Evolutionary conservation across 257 asterid species (phyloP).

Genomic region (Anisodus tanguticus): DNA sequence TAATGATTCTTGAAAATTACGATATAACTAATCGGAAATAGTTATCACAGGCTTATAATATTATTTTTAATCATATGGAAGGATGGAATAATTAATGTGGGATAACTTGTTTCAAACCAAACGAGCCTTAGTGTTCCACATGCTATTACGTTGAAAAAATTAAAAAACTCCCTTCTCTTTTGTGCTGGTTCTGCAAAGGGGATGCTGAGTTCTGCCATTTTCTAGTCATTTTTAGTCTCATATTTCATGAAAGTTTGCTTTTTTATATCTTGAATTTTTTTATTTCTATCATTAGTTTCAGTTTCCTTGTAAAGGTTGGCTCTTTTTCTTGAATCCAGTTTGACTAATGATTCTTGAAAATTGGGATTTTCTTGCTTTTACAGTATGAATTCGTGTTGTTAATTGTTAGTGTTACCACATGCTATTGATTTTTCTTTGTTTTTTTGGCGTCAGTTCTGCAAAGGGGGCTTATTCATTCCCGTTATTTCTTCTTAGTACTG

Average conservation of each 20-base stretch:
- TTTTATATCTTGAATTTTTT: not conserved
- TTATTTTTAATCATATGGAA: no score
- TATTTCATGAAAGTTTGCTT: not conserved
- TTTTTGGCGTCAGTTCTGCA: no score
- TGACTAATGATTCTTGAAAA: not conserved
- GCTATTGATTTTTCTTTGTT: not conserved
- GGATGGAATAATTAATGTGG: no score
- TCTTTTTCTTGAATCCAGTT: not conserved
- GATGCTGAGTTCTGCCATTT: not conserved
- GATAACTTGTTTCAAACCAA: no score
- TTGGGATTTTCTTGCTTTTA: not conserved
- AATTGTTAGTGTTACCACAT: not conserved
- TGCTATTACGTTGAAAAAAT: not conserved
- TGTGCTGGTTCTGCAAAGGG: not conserved
- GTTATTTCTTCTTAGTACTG: no score
- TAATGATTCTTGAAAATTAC: not conserved
- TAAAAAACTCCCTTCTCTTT: no score
- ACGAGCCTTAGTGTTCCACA: not conserved
- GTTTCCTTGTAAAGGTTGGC: not conserved
- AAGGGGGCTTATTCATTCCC: no score
- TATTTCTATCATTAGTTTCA: not conserved
- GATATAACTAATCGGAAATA: no score
- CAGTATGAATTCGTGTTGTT: not conserved
- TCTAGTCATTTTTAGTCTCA: not conserved
- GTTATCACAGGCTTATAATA: no score